Evolutionary conservation across 768 basidiomycete species (phyloP).

Genomic region (Boletellus sp.): DNA sequence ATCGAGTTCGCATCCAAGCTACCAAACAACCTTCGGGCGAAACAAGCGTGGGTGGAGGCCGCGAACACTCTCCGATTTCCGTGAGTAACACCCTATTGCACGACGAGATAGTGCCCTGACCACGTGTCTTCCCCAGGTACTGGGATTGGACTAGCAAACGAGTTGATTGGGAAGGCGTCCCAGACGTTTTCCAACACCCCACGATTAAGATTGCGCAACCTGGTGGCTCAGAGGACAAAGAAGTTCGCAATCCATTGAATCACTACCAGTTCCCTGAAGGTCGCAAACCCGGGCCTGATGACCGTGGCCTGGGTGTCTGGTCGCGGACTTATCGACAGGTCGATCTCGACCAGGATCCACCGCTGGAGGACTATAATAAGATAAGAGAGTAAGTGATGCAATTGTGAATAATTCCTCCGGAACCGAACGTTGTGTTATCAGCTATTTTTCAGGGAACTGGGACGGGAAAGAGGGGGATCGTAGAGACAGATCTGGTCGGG

Average conservation of each 20-base stretch:
- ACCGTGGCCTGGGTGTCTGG: not conserved
- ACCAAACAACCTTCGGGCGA: not conserved
- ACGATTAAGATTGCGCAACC: not conserved
- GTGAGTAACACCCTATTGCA: not conserved
- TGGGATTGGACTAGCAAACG: constrained; percentile 5
- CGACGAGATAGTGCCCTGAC: not conserved
- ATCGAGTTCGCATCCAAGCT: constrained; percentile 8
- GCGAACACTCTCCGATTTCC: constrained; percentile 14
- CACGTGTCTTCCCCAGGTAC: constrained; percentile 2
- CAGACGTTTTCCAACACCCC: not conserved
- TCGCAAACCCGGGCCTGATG: not conserved
- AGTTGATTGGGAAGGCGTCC: not conserved
- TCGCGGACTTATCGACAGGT: not conserved
- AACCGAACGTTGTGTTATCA: not conserved
- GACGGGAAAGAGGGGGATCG: too few relatives aligned
- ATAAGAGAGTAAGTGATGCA: constrained; percentile 7
- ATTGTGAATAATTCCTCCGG: not conserved
- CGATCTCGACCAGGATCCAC: not conserved
- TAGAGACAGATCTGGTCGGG: constrained; percentile 1
- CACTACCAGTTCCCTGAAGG: not conserved
- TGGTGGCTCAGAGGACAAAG: too few relatives aligned
- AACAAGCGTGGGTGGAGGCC: constrained; percentile 7
- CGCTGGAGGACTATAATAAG: constrained; percentile 8
- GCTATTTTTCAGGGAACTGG: not conserved
- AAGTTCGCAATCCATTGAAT: not conserved